Conservation (phyloP, 2,329 filamentous ascomycete species). For the Fusarium liriodendri region DNA sequence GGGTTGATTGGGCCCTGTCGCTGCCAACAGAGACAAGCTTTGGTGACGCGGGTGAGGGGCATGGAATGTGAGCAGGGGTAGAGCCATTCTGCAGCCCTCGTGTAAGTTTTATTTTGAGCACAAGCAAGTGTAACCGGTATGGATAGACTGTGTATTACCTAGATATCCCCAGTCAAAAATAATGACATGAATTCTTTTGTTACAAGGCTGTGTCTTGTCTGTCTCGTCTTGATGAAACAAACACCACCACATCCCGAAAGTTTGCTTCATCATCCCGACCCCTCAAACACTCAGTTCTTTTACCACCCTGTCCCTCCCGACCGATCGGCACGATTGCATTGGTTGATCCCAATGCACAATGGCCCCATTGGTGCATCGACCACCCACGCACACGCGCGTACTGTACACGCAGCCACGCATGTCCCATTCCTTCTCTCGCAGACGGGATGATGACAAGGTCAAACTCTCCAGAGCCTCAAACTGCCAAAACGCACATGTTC, state of each 20-base stretch:
- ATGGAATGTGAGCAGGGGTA: neutral
- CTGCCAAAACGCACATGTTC: neutral
- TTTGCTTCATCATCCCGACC: neutral
- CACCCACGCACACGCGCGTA: neutral
- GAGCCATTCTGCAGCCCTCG: neutral
- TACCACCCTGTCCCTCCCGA: neutral
- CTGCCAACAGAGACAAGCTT: neutral
- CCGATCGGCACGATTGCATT: neutral
- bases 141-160: neutral
- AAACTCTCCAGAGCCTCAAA: neutral
- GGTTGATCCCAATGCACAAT: neutral
- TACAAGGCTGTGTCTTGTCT: neutral
- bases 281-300: neutral
- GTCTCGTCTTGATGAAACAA: neutral
- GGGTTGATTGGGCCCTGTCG: neutral
- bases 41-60: neutral
- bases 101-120: neutral
- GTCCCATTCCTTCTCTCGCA: neutral
- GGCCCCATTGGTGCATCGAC: neutral
- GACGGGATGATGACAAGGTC: neutral
- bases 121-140: neutral
- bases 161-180: neutral
- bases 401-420: neutral
- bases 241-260: neutral
- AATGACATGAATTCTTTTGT: neutral